Base-by-base conservation (phyloP, 176 grass and related monocot species). In the Alopecurus myosuroides region DNA sequence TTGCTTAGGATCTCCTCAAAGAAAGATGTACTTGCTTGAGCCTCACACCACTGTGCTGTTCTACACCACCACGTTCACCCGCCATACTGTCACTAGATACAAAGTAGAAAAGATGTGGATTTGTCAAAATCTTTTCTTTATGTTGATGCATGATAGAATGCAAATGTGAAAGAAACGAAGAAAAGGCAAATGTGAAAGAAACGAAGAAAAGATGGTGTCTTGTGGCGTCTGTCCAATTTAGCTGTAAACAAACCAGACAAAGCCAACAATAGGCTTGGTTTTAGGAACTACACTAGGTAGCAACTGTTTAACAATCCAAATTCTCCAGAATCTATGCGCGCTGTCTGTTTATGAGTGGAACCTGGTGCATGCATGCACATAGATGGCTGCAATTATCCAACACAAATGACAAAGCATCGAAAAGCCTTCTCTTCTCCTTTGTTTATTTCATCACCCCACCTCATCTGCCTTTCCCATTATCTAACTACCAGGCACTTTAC, bases 301-400 rank as follows among this genome's bases (percentile, higher is more conserved):
- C 13, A 5, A 80, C 22, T 15, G 55, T 46, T 34, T 0, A 13
- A 34, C 1, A 25, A n/a, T 67, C 42, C 9, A 65, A 29, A 23
- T 30, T 49, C 17, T 22, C n/a, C 35, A 39, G 28, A 76, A 85
- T 85, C 45, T 69, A 76, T 48, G 77, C 22, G 60, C n/a, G 60
- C n/a, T 81, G 62, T n/a, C 70, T 33, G 60, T 11, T 60, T 51
- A 81, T 66, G 58, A 40, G 33, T 22, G 26, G 85, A 77, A 35
- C 70, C 39, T 50, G 41, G 71, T 70, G 9, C 28, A 42, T 1
- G 18, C 31, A 5, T 57, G 11, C 19, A 70, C n/a, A 37, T 41
- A 80, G 53, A 81, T 76, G 41, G 77, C 51, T 76, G 36, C 57
- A 69, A 58, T 85, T 77, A 88, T 44, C 68, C 19, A 67, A 65